Conservation (phyloP, 805 yeast species). For the Millerozyma acaciae region DNA sequence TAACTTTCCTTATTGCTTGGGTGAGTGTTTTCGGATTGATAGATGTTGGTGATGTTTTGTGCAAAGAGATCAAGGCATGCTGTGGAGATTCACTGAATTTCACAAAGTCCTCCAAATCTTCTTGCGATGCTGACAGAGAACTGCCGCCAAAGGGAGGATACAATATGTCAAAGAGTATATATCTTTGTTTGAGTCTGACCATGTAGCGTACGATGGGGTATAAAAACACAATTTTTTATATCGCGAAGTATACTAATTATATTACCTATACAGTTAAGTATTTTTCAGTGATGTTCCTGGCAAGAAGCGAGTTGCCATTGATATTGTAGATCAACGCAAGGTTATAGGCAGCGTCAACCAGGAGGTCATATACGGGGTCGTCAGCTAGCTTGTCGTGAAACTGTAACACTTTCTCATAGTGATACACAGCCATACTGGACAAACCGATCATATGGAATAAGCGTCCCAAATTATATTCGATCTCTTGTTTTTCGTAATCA, state of each 20-base stretch:
- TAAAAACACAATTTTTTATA: not conserved
- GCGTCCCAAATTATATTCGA: slow-evolving; percentile 78
- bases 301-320: slow-evolving; percentile 67
- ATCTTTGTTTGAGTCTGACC: slow-evolving; percentile 88
- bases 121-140: slow-evolving; percentile 6
- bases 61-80: slow-evolving; percentile 44
- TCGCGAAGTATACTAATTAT: not conserved
- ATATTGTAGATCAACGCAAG: slow-evolving; percentile 68
- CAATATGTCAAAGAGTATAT: slow-evolving; percentile 73
- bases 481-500: slow-evolving; percentile 63
- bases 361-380: slow-evolving; percentile 54
- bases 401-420: slow-evolving; percentile 65
- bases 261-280: slow-evolving; percentile 51
- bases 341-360: slow-evolving; percentile 83
- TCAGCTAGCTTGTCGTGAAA: slow-evolving; percentile 33
- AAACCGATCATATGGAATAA: slow-evolving; percentile 82
- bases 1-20: slow-evolving; percentile 49
- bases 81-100: slow-evolving; percentile 26
- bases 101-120: slow-evolving; percentile 12
- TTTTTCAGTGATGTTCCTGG: slow-evolving; percentile 59
- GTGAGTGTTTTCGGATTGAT: slow-evolving; percentile 50
- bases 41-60: slow-evolving; percentile 45
- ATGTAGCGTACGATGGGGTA: slow-evolving; percentile 29
- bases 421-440: slow-evolving; percentile 64
- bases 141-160: slow-evolving; percentile 54